Evolutionary conservation across 345 rosid genomes (phyloP).

Genomic region (Eutrema heterophyllum): DNA sequence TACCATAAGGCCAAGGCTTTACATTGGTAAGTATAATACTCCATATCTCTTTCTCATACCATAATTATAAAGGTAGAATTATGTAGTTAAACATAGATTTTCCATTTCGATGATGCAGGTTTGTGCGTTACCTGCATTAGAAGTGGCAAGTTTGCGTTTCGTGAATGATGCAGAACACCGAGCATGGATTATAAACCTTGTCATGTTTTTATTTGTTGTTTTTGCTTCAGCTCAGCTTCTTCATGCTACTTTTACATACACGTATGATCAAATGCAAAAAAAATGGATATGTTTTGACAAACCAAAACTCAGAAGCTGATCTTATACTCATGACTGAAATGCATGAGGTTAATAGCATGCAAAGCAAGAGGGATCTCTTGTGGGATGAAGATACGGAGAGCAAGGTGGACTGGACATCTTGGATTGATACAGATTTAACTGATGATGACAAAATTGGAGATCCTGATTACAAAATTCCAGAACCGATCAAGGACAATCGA

Average conservation of each 20-base stretch:
- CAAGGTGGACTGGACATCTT: slow-evolving; percentile 55
- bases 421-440: slow-evolving; percentile 57
- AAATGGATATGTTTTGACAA: neutral
- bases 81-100: neutral
- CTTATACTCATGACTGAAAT: neutral
- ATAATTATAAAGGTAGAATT: neutral
- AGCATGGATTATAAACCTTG: slow-evolving; percentile 37
- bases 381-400: slow-evolving; percentile 49
- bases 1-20: slow-evolving; percentile 59
- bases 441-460: slow-evolving; percentile 48
- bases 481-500: slow-evolving; percentile 35
- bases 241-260: slow-evolving; percentile 61
- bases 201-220: slow-evolving; percentile 40
- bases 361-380: slow-evolving; percentile 28
- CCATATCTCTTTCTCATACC: neutral
- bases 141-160: slow-evolving; percentile 47
- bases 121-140: slow-evolving; percentile 47
- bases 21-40: slow-evolving; percentile 47
- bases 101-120: slow-evolving; percentile 32
- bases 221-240: slow-evolving; percentile 52
- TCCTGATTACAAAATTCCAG: slow-evolving; percentile 50
- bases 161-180: slow-evolving; percentile 43
- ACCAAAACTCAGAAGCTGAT: neutral
- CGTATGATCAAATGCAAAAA: slow-evolving; percentile 32
- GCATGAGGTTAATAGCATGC: slow-evolving; percentile 56